Evolutionary conservation across 2,329 filamentous ascomycete genomes (phyloP).

Genomic region (Incumbomyces delicatus): DNA sequence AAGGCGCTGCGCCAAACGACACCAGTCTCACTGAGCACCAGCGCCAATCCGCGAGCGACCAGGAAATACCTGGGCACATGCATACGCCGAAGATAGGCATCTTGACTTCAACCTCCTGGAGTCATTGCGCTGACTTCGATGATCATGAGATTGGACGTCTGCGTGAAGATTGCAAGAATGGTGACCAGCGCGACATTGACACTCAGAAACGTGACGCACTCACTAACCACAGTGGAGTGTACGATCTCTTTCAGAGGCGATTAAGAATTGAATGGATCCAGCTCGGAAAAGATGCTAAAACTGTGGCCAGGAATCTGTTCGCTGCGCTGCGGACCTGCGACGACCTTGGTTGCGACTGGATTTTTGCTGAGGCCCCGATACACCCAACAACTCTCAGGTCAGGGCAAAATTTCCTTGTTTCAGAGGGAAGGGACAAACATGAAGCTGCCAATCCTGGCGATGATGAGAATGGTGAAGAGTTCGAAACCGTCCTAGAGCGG

Average conservation of each 20-base stretch:
- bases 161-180: not conserved
- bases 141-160: not conserved
- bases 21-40: not conserved
- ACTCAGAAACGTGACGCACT: not conserved
- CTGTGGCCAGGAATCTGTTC: slow-evolving; percentile 80
- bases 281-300: slow-evolving; percentile 59
- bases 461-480: slow-evolving; percentile 58
- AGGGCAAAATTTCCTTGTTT: not conserved
- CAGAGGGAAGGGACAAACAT: slow-evolving; percentile 48
- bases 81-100: slow-evolving; percentile 10
- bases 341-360: slow-evolving; percentile 64
- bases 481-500: slow-evolving; percentile 78
- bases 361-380: slow-evolving; percentile 60
- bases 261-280: slow-evolving; percentile 54
- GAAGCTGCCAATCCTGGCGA: slow-evolving; percentile 37
- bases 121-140: too few relatives aligned
- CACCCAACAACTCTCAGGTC: too few relatives aligned
- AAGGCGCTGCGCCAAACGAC: slow-evolving; percentile 20
- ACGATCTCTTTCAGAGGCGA: not conserved
- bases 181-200: slow-evolving; percentile 25
- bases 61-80: not conserved
- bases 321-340: slow-evolving; percentile 80
- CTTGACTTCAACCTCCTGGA: slow-evolving; percentile 5
- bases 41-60: not conserved
- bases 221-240: not conserved